Evolutionary conservation across 2,329 filamentous ascomycete species (phyloP).

Genomic region (Bipolaris victoriae): DNA sequence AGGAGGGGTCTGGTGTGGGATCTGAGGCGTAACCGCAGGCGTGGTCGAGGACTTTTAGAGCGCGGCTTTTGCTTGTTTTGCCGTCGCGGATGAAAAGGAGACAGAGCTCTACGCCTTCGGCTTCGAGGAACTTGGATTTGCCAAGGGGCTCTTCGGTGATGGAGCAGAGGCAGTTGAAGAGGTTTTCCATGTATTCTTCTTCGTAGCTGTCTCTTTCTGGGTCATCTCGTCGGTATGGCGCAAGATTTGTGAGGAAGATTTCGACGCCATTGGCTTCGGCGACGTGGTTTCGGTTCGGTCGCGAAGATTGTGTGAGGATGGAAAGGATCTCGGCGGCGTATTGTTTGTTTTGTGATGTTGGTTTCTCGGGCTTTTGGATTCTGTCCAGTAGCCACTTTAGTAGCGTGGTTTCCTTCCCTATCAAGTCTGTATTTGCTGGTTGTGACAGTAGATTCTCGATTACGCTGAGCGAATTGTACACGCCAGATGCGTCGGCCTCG

Average conservation of each 20-base stretch:
- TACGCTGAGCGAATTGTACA: constrained; percentile 83
- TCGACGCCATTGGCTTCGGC: constrained; percentile 75
- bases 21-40: constrained; percentile 64
- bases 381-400: constrained; percentile 79
- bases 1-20: constrained; percentile 12
- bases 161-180: constrained; percentile 86
- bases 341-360: constrained; percentile 88
- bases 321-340: constrained; percentile 92
- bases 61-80: constrained; percentile 78
- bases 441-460: constrained; percentile 86
- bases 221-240: constrained; percentile 83
- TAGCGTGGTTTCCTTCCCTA: constrained; percentile 72
- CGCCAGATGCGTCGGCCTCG: constrained; percentile 77
- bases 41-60: constrained; percentile 84
- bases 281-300: constrained; percentile 68
- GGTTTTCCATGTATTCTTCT: constrained; percentile 92
- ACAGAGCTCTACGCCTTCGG: constrained; percentile 88
- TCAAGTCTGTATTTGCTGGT: constrained; percentile 68
- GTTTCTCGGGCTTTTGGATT: constrained; percentile 70
- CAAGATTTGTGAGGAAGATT: constrained; percentile 78
- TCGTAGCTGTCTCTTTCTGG: constrained; percentile 85
- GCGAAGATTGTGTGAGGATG: constrained; percentile 80
- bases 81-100: constrained; percentile 91
- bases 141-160: constrained; percentile 76
- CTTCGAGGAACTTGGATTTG: constrained; percentile 82